These are phyloP conservation scores for Porcisia deanei DNA, from an alignment of 208 protist genomes.

Conservation along the genomic window DNA sequence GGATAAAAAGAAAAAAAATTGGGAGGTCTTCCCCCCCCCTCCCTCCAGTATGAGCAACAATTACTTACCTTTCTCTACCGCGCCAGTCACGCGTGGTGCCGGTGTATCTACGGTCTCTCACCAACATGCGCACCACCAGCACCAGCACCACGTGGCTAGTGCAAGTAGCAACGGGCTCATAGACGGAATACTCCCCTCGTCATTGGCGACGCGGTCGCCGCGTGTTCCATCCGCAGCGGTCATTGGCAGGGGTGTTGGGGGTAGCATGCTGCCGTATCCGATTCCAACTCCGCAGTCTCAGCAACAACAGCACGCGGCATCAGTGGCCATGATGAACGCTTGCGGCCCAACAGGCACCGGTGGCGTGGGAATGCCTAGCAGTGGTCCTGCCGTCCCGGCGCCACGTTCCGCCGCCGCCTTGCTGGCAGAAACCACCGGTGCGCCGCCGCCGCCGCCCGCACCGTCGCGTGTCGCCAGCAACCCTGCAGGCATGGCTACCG, in stretches of 20 bases:
- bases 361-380: background rate
- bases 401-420: conserved; percentile 27
- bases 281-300: conserved; percentile 18
- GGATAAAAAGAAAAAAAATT: background rate
- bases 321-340: background rate
- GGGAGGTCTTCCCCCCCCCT: no score
- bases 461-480: background rate
- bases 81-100: conserved; percentile 10
- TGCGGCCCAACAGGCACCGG: background rate
- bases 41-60: conserved; percentile 21
- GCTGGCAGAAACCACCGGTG: conserved; percentile 23
- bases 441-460: conserved; percentile 22
- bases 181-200: conserved; percentile 1
- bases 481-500: background rate
- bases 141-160: conserved; percentile 7
- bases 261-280: conserved; percentile 12
- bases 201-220: conserved; percentile 6
- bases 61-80: conserved; percentile 26
- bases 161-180: conserved; percentile 13
- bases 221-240: background rate
- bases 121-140: conserved; percentile 4
- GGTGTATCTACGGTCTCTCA: background rate
- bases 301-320: conserved; percentile 14
- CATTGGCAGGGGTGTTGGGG: background rate
- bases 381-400: conserved; percentile 23